Conservation (phyloP, 1,139 yeast species). For the Protomyces pachydermus region DNA sequence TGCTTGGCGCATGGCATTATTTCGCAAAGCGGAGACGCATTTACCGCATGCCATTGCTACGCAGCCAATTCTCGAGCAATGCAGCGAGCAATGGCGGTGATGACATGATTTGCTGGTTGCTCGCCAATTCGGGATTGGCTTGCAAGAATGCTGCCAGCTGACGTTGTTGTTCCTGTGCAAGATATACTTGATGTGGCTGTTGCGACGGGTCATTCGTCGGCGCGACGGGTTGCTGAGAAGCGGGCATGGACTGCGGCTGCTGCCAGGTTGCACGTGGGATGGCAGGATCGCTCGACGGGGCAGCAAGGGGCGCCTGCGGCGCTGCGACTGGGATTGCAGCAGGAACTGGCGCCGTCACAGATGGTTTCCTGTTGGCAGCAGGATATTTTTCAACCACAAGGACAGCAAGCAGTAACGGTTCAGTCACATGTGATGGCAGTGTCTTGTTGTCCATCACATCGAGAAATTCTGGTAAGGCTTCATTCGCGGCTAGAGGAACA, state of each 20-base stretch:
- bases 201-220: neutral
- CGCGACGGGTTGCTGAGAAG: neutral
- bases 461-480: slow-evolving; percentile 37
- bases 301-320: neutral
- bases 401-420: slow-evolving; percentile 45
- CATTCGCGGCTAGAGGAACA: slow-evolving; percentile 43
- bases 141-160: slow-evolving; percentile 13
- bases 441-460: slow-evolving; percentile 19
- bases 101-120: slow-evolving; percentile 12
- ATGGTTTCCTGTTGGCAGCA: neutral
- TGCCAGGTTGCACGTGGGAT: slow-evolving; percentile 1
- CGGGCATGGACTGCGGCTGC: neutral
- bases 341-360: neutral
- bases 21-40: neutral
- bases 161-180: slow-evolving; percentile 16
- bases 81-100: slow-evolving; percentile 18
- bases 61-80: slow-evolving; percentile 12
- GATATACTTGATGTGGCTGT: neutral
- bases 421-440: slow-evolving; percentile 31
- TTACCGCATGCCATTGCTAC: slow-evolving; percentile 9
- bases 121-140: slow-evolving; percentile 20
- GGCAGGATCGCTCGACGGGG: neutral
- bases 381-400: slow-evolving; percentile 45
- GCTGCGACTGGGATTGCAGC: neutral
- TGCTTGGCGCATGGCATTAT: no score